These are phyloP conservation scores for Penicillium lividum DNA, from an alignment of 495 filamentous ascomycete species.

Conservation along the genomic window DNA sequence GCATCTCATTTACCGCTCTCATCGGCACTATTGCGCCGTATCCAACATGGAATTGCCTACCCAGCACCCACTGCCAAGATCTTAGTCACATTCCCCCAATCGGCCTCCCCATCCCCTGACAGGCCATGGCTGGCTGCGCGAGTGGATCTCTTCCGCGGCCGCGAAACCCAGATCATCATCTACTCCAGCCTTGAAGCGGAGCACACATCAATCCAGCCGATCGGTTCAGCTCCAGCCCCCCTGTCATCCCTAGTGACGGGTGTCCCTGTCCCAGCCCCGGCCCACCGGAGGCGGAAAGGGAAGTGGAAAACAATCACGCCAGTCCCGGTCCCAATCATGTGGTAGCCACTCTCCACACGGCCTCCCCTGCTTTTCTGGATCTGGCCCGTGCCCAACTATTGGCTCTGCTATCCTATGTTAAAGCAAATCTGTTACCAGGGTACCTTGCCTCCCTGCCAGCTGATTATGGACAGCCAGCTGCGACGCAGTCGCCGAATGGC, in stretches of 20 bases:
- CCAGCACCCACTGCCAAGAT: slow-evolving; percentile 42
- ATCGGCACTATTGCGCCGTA: slow-evolving; percentile 55
- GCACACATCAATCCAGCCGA: slow-evolving; percentile 24
- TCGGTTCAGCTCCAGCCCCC: slow-evolving; percentile 6
- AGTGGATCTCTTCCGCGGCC: slow-evolving; percentile 56
- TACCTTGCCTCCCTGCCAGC: slow-evolving; percentile 28
- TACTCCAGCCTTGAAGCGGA: slow-evolving; percentile 56
- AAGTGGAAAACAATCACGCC: neutral
- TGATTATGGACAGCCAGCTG: neutral
- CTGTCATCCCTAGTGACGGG: slow-evolving; percentile 12
- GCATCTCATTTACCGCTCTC: slow-evolving; percentile 54
- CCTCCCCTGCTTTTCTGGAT: slow-evolving; percentile 12
- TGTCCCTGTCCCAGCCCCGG: slow-evolving; percentile 2
- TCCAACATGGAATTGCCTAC: slow-evolving; percentile 53
- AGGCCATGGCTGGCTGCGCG: slow-evolving; percentile 52
- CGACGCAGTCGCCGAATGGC: neutral
- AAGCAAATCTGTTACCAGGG: slow-evolving; percentile 23
- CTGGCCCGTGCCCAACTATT: slow-evolving; percentile 32
- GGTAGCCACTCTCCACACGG: slow-evolving; percentile 15
- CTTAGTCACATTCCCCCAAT: slow-evolving; percentile 42
- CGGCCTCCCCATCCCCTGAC: slow-evolving; percentile 17
- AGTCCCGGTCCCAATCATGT: slow-evolving; percentile 1
- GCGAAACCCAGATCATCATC: slow-evolving; percentile 62
- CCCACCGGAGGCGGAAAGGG: neutral
- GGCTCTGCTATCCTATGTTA: slow-evolving; percentile 30